Percentiles rank a stretch among this genome's conserved stretches.
Conservation (phyloP, 2,329 filamentous ascomycete genomes). For the Nemania serpens region DNA sequence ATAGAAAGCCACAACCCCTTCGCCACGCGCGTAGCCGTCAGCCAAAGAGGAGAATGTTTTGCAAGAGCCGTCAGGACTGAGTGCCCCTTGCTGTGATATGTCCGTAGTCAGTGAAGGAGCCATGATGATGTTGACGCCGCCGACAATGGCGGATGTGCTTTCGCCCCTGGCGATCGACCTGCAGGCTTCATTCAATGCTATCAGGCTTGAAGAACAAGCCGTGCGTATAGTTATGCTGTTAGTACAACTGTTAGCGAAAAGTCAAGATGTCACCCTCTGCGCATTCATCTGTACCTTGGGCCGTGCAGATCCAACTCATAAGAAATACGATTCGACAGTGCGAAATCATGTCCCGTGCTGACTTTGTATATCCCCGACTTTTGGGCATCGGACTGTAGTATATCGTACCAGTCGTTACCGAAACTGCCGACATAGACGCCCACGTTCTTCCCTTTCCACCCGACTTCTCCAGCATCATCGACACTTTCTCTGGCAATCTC, state of each 20-base stretch:
- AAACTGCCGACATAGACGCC: conserved; percentile 44
- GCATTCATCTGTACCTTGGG: conserved; percentile 26
- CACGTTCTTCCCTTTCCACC: conserved; percentile 38
- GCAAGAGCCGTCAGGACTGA: conserved; percentile 31
- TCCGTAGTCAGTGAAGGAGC: conserved; percentile 26
- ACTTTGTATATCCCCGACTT: conserved; percentile 9
- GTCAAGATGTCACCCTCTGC: not conserved
- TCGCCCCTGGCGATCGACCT: conserved; percentile 36
- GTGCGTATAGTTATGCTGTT: conserved; percentile 29
- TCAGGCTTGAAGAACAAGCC: conserved; percentile 44
- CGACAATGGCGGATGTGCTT: conserved; percentile 39
- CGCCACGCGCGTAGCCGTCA: conserved; percentile 51
- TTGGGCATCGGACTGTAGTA: conserved; percentile 32
- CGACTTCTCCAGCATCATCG: conserved; percentile 41
- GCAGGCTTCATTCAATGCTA: conserved; percentile 42
- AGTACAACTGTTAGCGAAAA: not conserved
- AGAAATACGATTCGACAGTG: conserved; percentile 35
- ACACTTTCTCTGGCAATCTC: conserved; percentile 43
- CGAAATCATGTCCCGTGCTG: conserved; percentile 16
- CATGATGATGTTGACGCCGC: conserved; percentile 38
- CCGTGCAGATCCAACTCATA: conserved; percentile 32
- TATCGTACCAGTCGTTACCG: conserved; percentile 39
- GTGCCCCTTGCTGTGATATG: conserved; percentile 21
- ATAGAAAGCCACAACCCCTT: conserved; percentile 46
- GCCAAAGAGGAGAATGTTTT: conserved; percentile 45